Evolutionary conservation across 495 filamentous ascomycete species (phyloP), one percentile per base, ranked within the genome.

Genomic region (Penicillium roqueforti): DNA sequence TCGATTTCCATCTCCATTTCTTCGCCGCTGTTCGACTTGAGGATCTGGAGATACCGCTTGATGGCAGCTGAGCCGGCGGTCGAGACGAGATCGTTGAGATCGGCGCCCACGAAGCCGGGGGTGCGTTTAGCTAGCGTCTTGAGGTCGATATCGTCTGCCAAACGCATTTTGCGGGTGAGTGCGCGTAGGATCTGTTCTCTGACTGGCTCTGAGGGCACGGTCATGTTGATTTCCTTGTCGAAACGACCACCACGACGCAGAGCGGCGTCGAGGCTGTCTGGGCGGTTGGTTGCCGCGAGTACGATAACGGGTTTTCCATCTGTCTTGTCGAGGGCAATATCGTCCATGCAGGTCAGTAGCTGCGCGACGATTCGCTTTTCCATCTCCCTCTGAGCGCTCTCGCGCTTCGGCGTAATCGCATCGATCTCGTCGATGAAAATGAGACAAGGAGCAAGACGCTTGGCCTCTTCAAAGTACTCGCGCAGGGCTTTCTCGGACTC

Each of bases 361-460:
- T 97, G 92, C 1, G 92, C 89, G 18, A 97, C 92, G 63, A 97
- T 97, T 42, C 92, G 75, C 70, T 92, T 91, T 70, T 97, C 92
- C 92, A 97, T 97, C 63, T 95, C 91, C 59, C 91, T 83, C 63
- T 95, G 91, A n/a, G 92, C 89, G 61, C 83, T 92, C 65, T 97
- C 93, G 40, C 92, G 79, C 71, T 96, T 97, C 4, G 91, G 91
- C 36, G 93, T 93, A 55, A 97, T 96, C 14, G 89, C 88, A 67
- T 98, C 93, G 55, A 97, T 95, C 68, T 98, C 93, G 60, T 97
- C 93, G 53, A 98, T 87, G 67, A 98, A 97, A 7, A 98, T 81
- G 4, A 98, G 74, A 64, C 92, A 96, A 2, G 93, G 93, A 3
- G 93, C 93, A 50, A 92, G 80, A 49, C 83, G 81, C 66, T 87